These are phyloP conservation scores for Penicillium janthinellum DNA, from an alignment of 2,329 filamentous ascomycete species.

Conservation along the genomic window DNA sequence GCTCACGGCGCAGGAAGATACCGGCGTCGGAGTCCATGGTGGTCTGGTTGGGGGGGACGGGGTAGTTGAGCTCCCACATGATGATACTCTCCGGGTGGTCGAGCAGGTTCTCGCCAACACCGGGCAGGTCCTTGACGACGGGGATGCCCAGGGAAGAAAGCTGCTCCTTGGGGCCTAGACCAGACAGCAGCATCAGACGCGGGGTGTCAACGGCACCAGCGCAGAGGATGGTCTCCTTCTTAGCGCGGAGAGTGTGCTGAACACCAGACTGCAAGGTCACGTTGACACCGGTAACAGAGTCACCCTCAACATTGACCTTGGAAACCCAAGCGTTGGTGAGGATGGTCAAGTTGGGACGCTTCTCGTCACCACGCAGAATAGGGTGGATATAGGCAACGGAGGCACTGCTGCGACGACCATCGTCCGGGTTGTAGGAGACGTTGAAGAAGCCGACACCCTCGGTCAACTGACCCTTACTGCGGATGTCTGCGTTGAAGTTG, in stretches of 20 bases:
- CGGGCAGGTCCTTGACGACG: slow-evolving; percentile 62
- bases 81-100: slow-evolving; percentile 69
- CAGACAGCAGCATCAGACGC: slow-evolving; percentile 61
- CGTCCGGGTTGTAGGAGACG: slow-evolving; percentile 87
- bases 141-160: slow-evolving; percentile 56
- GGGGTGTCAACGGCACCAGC: slow-evolving; percentile 83
- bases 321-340: slow-evolving; percentile 87
- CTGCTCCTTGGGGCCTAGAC: slow-evolving; percentile 55
- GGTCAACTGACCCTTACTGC: slow-evolving; percentile 68
- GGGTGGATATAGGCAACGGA: slow-evolving; percentile 93
- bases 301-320: slow-evolving; percentile 71
- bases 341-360: slow-evolving; percentile 79
- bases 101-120: slow-evolving; percentile 65
- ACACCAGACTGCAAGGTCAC: slow-evolving; percentile 65
- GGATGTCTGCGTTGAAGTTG: slow-evolving; percentile 87
- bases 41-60: slow-evolving; percentile 76
- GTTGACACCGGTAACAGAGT: slow-evolving; percentile 72
- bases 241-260: slow-evolving; percentile 60
- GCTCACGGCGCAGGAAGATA: slow-evolving; percentile 81
- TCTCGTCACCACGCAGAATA: slow-evolving; percentile 79
- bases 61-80: slow-evolving; percentile 77
- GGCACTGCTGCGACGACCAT: slow-evolving; percentile 79
- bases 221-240: slow-evolving; percentile 75
- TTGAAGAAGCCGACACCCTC: slow-evolving; percentile 87
- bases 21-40: slow-evolving; percentile 91